Percentiles rank a stretch among this genome's conserved stretches.
These are phyloP conservation scores for Corymbia calophylla DNA, from an alignment of 441 rosid genomes.

Conservation along the genomic window DNA sequence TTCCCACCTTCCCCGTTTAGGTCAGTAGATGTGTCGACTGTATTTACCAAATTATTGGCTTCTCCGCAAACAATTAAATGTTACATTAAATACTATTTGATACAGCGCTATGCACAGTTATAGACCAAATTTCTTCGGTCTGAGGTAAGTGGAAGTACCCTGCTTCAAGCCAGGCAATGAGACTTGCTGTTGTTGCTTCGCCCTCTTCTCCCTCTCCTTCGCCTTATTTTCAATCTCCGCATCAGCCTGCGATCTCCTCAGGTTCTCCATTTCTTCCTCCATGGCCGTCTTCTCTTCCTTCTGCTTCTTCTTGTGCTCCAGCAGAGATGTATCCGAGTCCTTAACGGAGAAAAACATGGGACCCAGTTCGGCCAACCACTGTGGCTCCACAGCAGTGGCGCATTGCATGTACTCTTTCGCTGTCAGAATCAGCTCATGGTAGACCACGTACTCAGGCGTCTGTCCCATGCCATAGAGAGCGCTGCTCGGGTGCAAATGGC, in stretches of 20 bases:
- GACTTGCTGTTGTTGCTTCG: conserved; percentile 68
- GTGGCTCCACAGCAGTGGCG: conserved; percentile 88
- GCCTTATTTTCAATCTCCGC: conserved; percentile 40
- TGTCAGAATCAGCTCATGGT: conserved; percentile 85
- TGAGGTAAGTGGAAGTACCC: conserved; percentile 54
- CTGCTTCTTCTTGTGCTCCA: conserved; percentile 90
- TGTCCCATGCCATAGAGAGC: conserved; percentile 85
- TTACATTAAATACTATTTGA: neutral
- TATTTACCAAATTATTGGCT: neutral
- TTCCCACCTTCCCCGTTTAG: neutral
- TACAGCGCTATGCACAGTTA: conserved; percentile 12
- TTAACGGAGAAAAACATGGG: conserved; percentile 96
- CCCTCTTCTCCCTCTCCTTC: conserved; percentile 56
- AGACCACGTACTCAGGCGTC: conserved; percentile 86
- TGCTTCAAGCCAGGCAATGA: conserved; percentile 60
- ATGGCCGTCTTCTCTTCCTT: conserved; percentile 88
- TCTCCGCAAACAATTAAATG: neutral
- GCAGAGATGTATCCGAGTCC: conserved; percentile 78
- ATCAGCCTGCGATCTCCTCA: conserved; percentile 73
- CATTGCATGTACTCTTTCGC: conserved; percentile 97
- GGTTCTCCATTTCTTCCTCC: conserved; percentile 94
- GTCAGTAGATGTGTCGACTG: neutral
- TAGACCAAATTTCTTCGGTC: conserved; percentile 77
- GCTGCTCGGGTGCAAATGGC: conserved; percentile 95
- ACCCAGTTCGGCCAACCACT: conserved; percentile 93